These are phyloP conservation scores for Curvularia sp. DNA, from an alignment of 2,329 filamentous ascomycete genomes.

Conservation along the genomic window DNA sequence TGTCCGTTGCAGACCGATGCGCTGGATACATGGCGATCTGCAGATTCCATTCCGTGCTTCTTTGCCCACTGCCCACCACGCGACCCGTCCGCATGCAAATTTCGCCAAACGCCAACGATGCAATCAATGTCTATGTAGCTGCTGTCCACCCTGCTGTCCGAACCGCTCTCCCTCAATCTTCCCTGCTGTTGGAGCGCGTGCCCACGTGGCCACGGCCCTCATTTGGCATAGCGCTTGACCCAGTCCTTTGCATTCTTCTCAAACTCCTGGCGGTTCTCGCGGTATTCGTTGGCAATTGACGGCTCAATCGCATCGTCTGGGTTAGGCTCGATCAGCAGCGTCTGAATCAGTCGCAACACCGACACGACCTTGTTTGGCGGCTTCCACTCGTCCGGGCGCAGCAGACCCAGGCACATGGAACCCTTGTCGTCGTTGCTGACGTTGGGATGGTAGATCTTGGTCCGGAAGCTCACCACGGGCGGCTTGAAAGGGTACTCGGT, in stretches of 20 bases:
- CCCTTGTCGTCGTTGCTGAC: slow-evolving; percentile 86
- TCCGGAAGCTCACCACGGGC: slow-evolving; percentile 78
- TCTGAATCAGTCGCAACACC: slow-evolving; percentile 78
- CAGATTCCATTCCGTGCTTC: slow-evolving; percentile 22
- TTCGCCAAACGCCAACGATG: slow-evolving; percentile 47
- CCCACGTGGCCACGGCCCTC: slow-evolving; percentile 12
- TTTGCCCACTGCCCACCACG: slow-evolving; percentile 14
- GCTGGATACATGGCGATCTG: slow-evolving; percentile 15
- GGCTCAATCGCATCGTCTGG: slow-evolving; percentile 89
- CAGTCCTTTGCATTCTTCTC: slow-evolving; percentile 78
- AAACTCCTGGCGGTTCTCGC: slow-evolving; percentile 70
- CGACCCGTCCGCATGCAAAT: slow-evolving; percentile 29
- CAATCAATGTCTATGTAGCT: slow-evolving; percentile 27
- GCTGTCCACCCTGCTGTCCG: slow-evolving; percentile 9
- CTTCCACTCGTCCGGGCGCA: slow-evolving; percentile 91
- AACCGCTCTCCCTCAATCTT: slow-evolving; percentile 2
- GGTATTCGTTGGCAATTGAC: slow-evolving; percentile 84
- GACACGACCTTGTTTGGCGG: slow-evolving; percentile 77
- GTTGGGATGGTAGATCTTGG: slow-evolving; percentile 96
- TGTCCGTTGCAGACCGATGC: slow-evolving; percentile 11
- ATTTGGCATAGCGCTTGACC: slow-evolving; percentile 73
- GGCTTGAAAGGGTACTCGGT: slow-evolving; percentile 90
- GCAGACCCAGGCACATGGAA: slow-evolving; percentile 82
- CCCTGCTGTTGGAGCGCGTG: slow-evolving; percentile 9
- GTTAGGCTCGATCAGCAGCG: slow-evolving; percentile 80